Base-by-base conservation (phyloP, 768 basidiomycete species). In the Calvatia gigantea region DNA sequence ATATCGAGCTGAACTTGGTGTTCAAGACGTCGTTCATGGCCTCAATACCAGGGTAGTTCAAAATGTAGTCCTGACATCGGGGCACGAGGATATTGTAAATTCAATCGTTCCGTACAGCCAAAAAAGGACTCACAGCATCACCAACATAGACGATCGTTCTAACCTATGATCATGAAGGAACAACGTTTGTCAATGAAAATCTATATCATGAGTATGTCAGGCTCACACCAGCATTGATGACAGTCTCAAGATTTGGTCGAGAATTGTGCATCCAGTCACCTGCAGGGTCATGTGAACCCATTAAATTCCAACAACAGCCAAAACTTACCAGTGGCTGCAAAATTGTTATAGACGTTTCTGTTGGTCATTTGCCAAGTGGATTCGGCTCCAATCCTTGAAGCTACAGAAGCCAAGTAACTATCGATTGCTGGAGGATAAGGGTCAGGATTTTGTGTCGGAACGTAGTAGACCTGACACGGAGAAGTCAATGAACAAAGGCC, bases 191-290 rank as follows among this genome's bases (percentile, higher is more conserved):
- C 14, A 51, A 33, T 2, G 6, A 41, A 2, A 35, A 23, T 14
- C 5, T 7, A 14, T 6, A 25, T 33, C 23, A 19, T 17, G 11
- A 9, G 33, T 12, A 32, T 15, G 44, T 42, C 21, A 29, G 6
- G 57, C 65, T 47, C 57, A 65, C 80, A 11, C 84, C 83, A 48
- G 82, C 73, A 56, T 84, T 74, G 61, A 86, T 82, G 12, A 85
- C 81, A 4, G 65, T 74, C 65, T 85, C 82, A 21, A 86, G 67
- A 56, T 77, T 57, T 0, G 78, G 79, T 15, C 74, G 65, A 1
- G 73, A 74, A 54, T 72, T 77, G 43, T 73, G 67, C 81, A 85
- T 85, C 82, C 82, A 85, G 60, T 86, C 84, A 19, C 76, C 77
- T 75, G 39, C 1, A n/a, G 14, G 41, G 2, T 19, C 14, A 21